Conservation (phyloP, 495 filamentous ascomycete genomes). For the Tuber calosporum region DNA sequence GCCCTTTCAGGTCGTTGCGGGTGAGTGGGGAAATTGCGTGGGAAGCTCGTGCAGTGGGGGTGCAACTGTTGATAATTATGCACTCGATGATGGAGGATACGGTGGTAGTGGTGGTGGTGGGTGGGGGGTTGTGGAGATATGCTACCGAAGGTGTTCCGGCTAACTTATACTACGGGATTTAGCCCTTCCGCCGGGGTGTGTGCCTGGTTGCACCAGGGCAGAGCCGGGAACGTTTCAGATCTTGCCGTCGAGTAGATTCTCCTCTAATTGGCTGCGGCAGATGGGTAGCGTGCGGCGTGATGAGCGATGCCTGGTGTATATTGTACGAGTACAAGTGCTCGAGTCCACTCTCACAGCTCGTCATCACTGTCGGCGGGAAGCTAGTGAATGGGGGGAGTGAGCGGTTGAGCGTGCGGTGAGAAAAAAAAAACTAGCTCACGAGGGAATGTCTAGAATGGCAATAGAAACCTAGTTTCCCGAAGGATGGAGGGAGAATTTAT, state of each 20-base stretch:
- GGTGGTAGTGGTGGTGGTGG: too few species aligned
- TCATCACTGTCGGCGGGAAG: background rate
- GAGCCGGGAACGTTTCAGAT: background rate
- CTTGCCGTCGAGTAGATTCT: background rate
- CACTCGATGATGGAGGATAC: background rate
- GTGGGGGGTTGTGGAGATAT: background rate
- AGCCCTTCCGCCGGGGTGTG: background rate
- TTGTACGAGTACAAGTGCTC: too few species aligned
- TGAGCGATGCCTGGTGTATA: background rate
- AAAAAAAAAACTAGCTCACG: background rate
- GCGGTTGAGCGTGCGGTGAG: background rate
- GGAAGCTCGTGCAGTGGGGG: background rate
- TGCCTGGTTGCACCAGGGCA: background rate
- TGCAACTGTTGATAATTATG: background rate
- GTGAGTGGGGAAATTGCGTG: background rate
- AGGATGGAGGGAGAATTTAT: background rate
- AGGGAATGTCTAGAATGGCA: background rate
- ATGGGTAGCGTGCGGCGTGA: background rate
- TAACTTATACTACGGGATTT: background rate
- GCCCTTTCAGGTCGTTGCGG: background rate
- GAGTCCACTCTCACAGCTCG: background rate
- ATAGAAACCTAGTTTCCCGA: background rate
- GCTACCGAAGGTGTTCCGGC: background rate
- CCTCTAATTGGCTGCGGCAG: background rate
- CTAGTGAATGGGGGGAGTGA: background rate